Percentiles rank a stretch among this genome's conserved stretches.
These are phyloP conservation scores for Triticum turgidum DNA, from an alignment of 176 grass and related monocot species.

Conservation along the genomic window DNA sequence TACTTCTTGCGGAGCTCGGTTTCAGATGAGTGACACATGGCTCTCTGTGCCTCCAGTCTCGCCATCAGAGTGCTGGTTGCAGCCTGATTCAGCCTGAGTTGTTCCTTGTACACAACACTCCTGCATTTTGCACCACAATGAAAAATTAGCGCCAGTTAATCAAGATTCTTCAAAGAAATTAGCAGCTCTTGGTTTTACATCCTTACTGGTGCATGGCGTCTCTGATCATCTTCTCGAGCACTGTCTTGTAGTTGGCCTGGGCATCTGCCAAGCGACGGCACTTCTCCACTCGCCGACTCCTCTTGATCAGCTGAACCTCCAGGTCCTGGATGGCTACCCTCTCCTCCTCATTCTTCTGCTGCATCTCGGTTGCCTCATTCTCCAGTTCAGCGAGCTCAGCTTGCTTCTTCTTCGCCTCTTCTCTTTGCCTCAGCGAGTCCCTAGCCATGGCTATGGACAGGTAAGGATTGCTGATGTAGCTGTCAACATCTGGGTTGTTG, in stretches of 20 bases:
- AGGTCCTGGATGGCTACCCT: conserved; percentile 65
- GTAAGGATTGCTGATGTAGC: conserved; percentile 64
- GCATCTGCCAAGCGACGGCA: conserved; percentile 72
- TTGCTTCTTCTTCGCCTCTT: conserved; percentile 82
- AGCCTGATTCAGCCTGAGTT: conserved; percentile 84
- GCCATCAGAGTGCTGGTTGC: conserved; percentile 79
- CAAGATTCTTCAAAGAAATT: not conserved
- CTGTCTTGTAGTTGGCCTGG: conserved; percentile 83
- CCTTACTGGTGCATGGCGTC: conserved; percentile 99
- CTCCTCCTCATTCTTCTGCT: conserved; percentile 68
- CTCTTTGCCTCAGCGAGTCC: conserved; percentile 79
- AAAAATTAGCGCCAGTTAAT: not conserved
- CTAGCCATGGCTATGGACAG: conserved; percentile 84
- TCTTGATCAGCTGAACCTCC: conserved; percentile 73
- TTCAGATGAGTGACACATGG: conserved; percentile 84
- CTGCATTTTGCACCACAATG: conserved; percentile 39
- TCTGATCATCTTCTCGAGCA: conserved; percentile 99
- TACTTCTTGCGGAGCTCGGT: conserved; percentile 78
- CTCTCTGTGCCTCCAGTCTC: conserved; percentile 86
- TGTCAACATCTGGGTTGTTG: conserved; percentile 49
- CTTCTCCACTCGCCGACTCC: conserved; percentile 66
- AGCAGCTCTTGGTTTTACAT: not conserved
- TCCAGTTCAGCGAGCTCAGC: conserved; percentile 68
- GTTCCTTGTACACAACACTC: conserved; percentile 94
- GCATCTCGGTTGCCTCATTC: conserved; percentile 54